Evolutionary conservation across 352 stramenopile species (phyloP), one percentile per base, ranked within the genome.

Genomic region (Phytophthora agathidicida): DNA sequence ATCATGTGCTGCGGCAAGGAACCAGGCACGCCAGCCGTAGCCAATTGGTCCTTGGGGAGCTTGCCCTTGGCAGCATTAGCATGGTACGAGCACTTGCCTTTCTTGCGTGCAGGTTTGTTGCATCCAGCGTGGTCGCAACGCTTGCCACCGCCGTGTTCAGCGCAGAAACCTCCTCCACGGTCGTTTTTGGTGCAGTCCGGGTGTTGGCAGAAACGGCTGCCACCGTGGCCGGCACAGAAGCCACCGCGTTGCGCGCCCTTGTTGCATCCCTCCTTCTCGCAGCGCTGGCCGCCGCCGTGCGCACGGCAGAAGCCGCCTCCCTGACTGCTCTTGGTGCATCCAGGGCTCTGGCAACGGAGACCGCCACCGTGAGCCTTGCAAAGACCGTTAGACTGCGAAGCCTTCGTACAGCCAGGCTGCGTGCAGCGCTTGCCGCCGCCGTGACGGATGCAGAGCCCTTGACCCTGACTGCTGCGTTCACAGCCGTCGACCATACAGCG

Each of bases 131-230:
- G 62, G 50, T 88, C 80, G 64, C 88, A 96, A 14, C 86, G 83
- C 55, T 93, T 91, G 59, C 86, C 88, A 28, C 88, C 88, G 42
- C 88, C 88, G 57, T 96, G 88, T 44, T 93, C 80, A 4, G 86
- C 86, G 58, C 88, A 96, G 54, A 88, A 95, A 35, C 88, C 88
- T 22, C 86, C 88, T 10, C 88, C 86, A 16, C 86, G 83, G 59
- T 95, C 88, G 54, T 93, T 93, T 69, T 95, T 95, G 51, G 81
- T 91, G 71, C 88, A 96, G 43, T 91, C 85, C n/a, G 78, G 76
- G 48, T 91, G 76, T 64, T 91, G 76, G 71, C 88, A 96, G 28
- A 92, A 89, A 23, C 83, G 81, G 17, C 64, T 81, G 38, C 88
- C 88, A n/a, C 88, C 86, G 62, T 96, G 88, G 24, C 78, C 79